phyloP scores from a whole-genome alignment of 371 early-diverging fungal species.

The Mortierella sp. region DNA sequence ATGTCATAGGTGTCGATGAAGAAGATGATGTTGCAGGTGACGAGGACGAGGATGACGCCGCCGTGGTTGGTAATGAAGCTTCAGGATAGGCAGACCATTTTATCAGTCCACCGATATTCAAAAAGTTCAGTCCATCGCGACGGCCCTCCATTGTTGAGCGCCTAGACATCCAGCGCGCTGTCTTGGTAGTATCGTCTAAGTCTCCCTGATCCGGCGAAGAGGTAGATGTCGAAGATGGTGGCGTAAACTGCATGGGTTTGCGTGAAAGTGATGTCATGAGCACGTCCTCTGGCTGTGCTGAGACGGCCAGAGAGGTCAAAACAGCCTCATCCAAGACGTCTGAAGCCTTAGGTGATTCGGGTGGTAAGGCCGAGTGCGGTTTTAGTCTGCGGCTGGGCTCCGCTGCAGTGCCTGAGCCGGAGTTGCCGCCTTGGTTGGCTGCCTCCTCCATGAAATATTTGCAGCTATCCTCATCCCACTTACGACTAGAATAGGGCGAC shows the following conservation, averaged over 20 bases:
- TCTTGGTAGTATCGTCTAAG: conserved; percentile 55
- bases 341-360: not conserved
- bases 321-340: conserved; percentile 7
- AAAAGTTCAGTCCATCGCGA: conserved; percentile 59
- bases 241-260: not conserved
- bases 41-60: no score
- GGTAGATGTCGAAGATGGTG: conserved; percentile 11
- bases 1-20: conserved; percentile 55
- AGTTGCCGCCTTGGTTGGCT: conserved; percentile 30
- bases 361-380: not conserved
- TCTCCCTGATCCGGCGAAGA: not conserved
- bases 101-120: conserved; percentile 31
- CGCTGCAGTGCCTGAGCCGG: conserved; percentile 17
- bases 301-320: conserved; percentile 6
- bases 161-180: conserved; percentile 55
- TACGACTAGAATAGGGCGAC: conserved; percentile 1
- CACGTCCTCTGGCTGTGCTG: not conserved
- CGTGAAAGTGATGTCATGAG: not conserved
- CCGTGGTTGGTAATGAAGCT: no score
- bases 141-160: conserved; percentile 47
- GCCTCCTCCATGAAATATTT: conserved; percentile 19
- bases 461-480: conserved; percentile 8
- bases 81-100: conserved; percentile 8
- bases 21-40: not conserved
- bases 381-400: conserved; percentile 14